phyloP scores from a whole-genome alignment of 1,139 yeast genomes.

The Hyphopichia burtonii region DNA sequence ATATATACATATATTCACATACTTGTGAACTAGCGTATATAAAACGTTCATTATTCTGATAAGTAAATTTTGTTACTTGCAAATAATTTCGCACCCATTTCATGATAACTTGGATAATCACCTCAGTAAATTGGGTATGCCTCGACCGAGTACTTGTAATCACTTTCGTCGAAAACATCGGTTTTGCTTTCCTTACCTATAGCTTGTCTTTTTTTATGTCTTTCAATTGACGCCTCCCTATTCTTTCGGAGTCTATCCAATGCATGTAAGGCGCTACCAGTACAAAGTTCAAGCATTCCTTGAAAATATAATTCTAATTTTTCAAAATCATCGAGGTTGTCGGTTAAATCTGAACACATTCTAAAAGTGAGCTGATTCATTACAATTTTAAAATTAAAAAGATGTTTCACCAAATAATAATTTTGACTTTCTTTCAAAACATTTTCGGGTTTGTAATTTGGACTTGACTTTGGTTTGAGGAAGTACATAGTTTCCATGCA shows the following conservation, averaged over 20 bases:
- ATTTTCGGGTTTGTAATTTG: slow-evolving; percentile 4
- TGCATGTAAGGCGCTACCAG: slow-evolving; percentile 10
- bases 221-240: slow-evolving; percentile 1
- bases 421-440: slow-evolving; percentile 8
- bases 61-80: too few species aligned
- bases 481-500: slow-evolving; percentile 11
- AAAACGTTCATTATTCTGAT: too few species aligned
- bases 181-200: slow-evolving; percentile 1
- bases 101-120: too few species aligned
- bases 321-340: slow-evolving; percentile 13
- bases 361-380: slow-evolving; percentile 14
- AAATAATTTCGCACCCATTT: neutral
- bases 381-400: slow-evolving; percentile 13
- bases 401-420: slow-evolving; percentile 10
- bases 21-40: neutral
- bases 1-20: too few species aligned
- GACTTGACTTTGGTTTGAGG: slow-evolving; percentile 10
- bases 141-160: slow-evolving; percentile 4
- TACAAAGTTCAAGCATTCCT: slow-evolving; percentile 13
- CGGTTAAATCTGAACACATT: slow-evolving; percentile 11
- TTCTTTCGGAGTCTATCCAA: slow-evolving; percentile 1
- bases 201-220: neutral
- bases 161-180: slow-evolving; percentile 4
- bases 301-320: slow-evolving; percentile 13
- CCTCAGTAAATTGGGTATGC: slow-evolving; percentile 3